phyloP scores from a whole-genome alignment of 2,329 filamentous ascomycete genomes.

The Teratosphaeria nubilosa region DNA sequence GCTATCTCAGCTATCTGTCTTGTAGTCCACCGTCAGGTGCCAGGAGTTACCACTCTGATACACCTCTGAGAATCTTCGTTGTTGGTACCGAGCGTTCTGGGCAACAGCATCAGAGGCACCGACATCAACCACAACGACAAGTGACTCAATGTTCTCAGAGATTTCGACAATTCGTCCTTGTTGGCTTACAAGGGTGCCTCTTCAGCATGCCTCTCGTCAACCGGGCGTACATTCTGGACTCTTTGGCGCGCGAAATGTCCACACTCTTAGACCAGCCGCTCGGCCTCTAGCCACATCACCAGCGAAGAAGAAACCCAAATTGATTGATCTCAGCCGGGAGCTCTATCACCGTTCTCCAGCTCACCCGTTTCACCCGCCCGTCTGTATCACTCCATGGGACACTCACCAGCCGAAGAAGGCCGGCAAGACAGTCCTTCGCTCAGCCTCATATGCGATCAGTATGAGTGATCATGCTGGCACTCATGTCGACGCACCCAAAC shows the following conservation, averaged over 20 bases:
- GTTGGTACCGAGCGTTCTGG: background rate
- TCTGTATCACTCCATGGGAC: slow-evolving; percentile 15
- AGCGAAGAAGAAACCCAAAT: slow-evolving; percentile 9
- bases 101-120: background rate
- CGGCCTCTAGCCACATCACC: background rate
- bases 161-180: no score
- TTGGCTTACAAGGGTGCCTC: no score
- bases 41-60: background rate
- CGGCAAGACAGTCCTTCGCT: slow-evolving; percentile 17
- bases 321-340: slow-evolving; percentile 18
- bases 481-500: slow-evolving; percentile 21
- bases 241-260: background rate
- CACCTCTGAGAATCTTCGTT: background rate
- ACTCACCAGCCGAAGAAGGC: slow-evolving; percentile 19
- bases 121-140: no score
- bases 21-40: background rate
- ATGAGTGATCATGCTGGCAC: slow-evolving; percentile 21
- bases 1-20: background rate
- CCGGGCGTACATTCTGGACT: background rate
- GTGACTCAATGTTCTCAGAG: no score
- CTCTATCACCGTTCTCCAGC: slow-evolving; percentile 19
- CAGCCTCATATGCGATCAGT: slow-evolving; percentile 16
- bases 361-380: slow-evolving; percentile 19
- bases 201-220: background rate
- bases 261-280: background rate